Evolutionary conservation across 1,284 basidiomycete genomes (phyloP), one percentile per base, ranked within the genome.

Genomic region (Sporisorium sorghi): DNA sequence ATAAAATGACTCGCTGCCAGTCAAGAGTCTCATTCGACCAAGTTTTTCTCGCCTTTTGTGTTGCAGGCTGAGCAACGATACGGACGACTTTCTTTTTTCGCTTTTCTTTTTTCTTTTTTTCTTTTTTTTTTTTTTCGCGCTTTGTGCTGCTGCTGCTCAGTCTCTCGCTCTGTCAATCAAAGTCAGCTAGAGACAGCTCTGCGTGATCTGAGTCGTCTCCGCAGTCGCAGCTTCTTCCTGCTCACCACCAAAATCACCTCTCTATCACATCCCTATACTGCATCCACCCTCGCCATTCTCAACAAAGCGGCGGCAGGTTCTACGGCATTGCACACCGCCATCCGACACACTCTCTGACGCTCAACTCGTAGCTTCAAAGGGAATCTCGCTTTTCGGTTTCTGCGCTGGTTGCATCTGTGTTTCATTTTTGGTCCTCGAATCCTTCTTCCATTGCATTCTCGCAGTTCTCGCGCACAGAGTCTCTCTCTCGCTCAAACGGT

Each of bases 1-100:
- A 50, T 59, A 63, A 69, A 69, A 59, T 69, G 67, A 69, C 67
- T 69, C 67, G 60, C 28, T 23, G 49, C 35, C n/a, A n/a, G n/a
- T n/a, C n/a, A n/a, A n/a, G 33, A 11, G 35, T 50, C 21, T 37
- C 11, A 24, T 40, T 51, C 37, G 26, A 6, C 9, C n/a, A n/a
- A 26, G 10, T 53, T 33, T 53, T 33, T 49, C 44, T 61, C 42
- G 21, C 35, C 35, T 8, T 37, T 6, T 43, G 24, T 23, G n/a
- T 17, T 19, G n/a, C n/a, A 15, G 6, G 51, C 52, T 55, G 30
- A 43, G 40, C 52, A 43, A 39, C 21, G 32, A 47, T 33, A 49
- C 51, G 51, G 49, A 52, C 37, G 58, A 61, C 53, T 56, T 56
- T 56, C 48, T 61, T 60, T 26, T 44, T 39, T 58, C 53, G 58